phyloP scores from a whole-genome alignment of 306 rosid genomes.

The Leucaena leucocephala region DNA sequence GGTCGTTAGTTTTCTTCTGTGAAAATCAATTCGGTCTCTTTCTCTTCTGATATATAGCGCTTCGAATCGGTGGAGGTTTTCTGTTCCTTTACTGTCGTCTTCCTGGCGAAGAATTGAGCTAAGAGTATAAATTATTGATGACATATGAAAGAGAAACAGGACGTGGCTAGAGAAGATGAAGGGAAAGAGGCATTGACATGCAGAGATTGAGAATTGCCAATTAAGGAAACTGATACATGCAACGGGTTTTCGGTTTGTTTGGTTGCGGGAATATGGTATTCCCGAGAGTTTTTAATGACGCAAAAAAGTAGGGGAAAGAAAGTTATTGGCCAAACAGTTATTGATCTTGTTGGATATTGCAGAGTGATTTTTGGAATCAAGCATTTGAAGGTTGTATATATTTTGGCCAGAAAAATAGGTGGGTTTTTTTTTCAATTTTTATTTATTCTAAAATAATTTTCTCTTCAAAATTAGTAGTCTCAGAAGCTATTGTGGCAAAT shows the following conservation, averaged over 20 bases:
- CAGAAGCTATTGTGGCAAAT: background rate
- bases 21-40: background rate
- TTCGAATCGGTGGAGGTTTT: too few species aligned
- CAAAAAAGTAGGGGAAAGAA: background rate
- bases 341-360: background rate
- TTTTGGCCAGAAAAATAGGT: background rate
- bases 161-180: background rate
- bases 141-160: background rate
- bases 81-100: background rate
- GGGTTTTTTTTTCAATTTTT: background rate
- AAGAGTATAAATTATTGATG: background rate
- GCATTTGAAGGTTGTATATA: background rate
- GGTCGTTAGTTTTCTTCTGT: too few species aligned
- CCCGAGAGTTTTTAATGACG: background rate
- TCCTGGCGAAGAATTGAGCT: background rate
- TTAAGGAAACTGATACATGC: conserved; percentile 22
- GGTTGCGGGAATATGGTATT: background rate
- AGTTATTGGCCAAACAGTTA: background rate
- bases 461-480: background rate
- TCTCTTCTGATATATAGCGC: background rate
- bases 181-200: background rate
- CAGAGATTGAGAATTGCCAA: conserved; percentile 12
- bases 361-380: background rate
- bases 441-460: background rate
- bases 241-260: background rate